phyloP scores from a whole-genome alignment of 495 filamentous ascomycete genomes.

The Penicilliopsis zonata region DNA sequence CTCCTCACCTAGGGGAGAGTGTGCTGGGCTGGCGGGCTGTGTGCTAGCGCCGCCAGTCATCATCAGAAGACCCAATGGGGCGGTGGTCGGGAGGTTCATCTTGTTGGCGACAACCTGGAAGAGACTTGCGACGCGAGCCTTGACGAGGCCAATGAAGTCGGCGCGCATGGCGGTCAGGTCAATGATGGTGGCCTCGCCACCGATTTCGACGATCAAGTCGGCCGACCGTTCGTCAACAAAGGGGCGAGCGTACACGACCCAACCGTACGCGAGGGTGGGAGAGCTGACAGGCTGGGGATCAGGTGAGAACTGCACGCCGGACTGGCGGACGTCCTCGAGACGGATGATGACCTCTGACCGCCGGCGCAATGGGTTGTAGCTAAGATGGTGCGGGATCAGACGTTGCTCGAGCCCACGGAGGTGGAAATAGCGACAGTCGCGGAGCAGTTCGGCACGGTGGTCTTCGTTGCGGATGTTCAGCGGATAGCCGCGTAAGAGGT shows the following conservation, averaged over 20 bases:
- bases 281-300: conserved; percentile 17
- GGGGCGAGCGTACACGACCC: conserved; percentile 71
- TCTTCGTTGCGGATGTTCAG: conserved; percentile 62
- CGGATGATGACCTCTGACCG: conserved; percentile 70
- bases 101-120: conserved; percentile 75
- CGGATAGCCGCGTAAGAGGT: conserved; percentile 79
- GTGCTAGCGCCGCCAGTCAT: conserved; percentile 36
- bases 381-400: conserved; percentile 67
- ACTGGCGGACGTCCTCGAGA: conserved; percentile 76
- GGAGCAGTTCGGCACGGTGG: conserved; percentile 67
- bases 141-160: conserved; percentile 58
- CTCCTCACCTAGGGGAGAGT: conserved; percentile 59
- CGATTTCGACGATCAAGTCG: conserved; percentile 74
- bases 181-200: conserved; percentile 52
- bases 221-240: conserved; percentile 61
- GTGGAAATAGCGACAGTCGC: conserved; percentile 88
- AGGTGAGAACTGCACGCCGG: conserved; percentile 54
- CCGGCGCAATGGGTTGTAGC: conserved; percentile 56
- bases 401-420: conserved; percentile 85
- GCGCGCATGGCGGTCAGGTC: conserved; percentile 44
- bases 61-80: conserved; percentile 58
- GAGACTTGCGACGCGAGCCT: conserved; percentile 56
- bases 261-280: conserved; percentile 24
- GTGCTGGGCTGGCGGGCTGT: conserved; percentile 48
- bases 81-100: conserved; percentile 55